Evolutionary conservation across 208 protist genomes (phyloP).

Genomic region (Phytomonas francai): DNA sequence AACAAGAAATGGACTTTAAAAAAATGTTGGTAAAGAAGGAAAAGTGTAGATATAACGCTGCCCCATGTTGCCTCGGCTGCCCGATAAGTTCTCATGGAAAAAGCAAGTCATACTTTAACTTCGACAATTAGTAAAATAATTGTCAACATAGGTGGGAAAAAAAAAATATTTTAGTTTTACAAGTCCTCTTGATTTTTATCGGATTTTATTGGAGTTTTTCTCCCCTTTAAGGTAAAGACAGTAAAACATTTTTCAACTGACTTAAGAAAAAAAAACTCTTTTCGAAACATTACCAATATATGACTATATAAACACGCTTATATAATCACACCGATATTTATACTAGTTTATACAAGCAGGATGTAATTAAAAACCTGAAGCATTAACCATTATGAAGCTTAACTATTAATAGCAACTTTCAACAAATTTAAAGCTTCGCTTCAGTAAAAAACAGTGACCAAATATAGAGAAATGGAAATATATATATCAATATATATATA

Average conservation of each 20-base stretch:
- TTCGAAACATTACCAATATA: background rate
- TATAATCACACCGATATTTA: background rate
- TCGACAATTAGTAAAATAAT: background rate
- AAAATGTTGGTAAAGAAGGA: background rate
- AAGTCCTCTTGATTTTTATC: background rate
- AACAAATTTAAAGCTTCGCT: background rate
- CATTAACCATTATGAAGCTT: background rate
- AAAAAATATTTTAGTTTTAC: constrained; percentile 1
- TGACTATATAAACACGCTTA: background rate
- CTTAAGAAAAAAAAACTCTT: background rate
- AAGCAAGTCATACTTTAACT: background rate
- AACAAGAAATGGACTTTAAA: background rate
- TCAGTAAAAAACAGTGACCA: constrained; percentile 1
- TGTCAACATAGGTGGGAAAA: background rate
- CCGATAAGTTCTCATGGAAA: background rate
- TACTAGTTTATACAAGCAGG: background rate
- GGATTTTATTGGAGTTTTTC: background rate
- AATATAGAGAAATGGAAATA: constrained; percentile 6
- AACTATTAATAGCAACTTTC: constrained; percentile 1
- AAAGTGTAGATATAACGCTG: background rate
- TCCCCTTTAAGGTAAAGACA: background rate
- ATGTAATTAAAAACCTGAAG: background rate
- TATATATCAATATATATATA: constrained; percentile 3
- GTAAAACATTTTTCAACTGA: background rate
- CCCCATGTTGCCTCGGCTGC: background rate